Evolutionary conservation across 495 filamentous ascomycete genomes (phyloP).

Genomic region (Saxophila tyrrhenica): DNA sequence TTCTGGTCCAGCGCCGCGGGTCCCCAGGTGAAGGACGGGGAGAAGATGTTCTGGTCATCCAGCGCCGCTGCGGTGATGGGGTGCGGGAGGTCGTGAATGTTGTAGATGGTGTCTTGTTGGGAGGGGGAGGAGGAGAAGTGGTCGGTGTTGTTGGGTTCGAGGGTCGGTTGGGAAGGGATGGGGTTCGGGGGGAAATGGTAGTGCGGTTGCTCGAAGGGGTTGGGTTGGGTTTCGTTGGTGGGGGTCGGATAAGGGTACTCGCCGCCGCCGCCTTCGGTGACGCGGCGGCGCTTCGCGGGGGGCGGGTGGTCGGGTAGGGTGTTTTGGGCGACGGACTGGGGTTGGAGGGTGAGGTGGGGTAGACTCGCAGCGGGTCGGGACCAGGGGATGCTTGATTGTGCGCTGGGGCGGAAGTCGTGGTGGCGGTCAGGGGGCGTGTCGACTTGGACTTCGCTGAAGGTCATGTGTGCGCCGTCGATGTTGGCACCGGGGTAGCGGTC

Average conservation of each 20-base stretch:
- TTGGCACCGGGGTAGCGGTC: constrained; percentile 55
- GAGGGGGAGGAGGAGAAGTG: no score
- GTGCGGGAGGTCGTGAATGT: no score
- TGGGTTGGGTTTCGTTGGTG: not conserved
- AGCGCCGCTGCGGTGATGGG: constrained; percentile 24
- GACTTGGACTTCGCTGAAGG: constrained; percentile 27
- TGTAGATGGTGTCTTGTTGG: no score
- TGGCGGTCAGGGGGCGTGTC: not conserved
- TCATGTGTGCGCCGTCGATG: constrained; percentile 44
- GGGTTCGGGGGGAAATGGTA: not conserved
- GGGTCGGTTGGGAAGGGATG: not conserved
- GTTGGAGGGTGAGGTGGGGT: constrained; percentile 2
- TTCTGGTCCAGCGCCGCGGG: constrained; percentile 10
- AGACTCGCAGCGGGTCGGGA: not conserved
- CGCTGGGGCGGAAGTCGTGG: not conserved
- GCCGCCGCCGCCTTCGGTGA: not conserved
- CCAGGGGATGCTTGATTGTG: not conserved
- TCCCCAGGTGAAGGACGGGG: constrained; percentile 32
- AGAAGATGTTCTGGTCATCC: constrained; percentile 30
- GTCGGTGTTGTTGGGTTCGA: not conserved
- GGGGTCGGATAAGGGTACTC: not conserved
- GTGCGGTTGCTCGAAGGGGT: not conserved
- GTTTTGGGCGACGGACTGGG: constrained; percentile 17
- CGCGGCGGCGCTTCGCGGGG: constrained; percentile 5
- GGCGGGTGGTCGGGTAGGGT: constrained; percentile 1